Percentiles rank a stretch among this genome's conserved stretches.
Conservation (phyloP, 2,329 filamentous ascomycete genomes). For the Fusarium palustre region DNA sequence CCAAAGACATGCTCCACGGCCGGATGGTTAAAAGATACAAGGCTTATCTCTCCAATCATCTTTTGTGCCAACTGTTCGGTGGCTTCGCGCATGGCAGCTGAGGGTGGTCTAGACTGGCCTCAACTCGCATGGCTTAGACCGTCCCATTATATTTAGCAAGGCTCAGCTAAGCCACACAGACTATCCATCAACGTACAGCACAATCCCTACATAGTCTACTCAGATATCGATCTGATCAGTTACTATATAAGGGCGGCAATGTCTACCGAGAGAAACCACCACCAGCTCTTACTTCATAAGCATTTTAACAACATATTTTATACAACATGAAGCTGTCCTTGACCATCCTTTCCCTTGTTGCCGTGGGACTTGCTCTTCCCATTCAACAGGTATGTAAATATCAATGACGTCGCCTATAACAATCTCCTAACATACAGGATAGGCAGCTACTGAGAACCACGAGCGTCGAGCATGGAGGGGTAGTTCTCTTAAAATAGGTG, state of each 20-base stretch:
- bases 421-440: background rate
- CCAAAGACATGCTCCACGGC: background rate
- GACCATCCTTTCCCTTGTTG: background rate
- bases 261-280: too few species aligned
- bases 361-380: background rate
- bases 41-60: background rate
- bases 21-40: rapidly evolving
- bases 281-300: background rate
- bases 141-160: too few species aligned
- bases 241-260: background rate
- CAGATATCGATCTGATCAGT: background rate
- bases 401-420: too few species aligned
- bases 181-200: background rate
- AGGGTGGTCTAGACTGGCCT: background rate
- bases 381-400: background rate
- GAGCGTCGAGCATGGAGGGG: too few species aligned
- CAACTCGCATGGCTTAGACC: background rate
- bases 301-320: background rate
- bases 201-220: rapidly evolving
- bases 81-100: background rate
- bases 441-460: background rate
- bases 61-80: background rate
- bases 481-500: too few species aligned
- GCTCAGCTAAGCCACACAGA: background rate
- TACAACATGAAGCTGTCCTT: background rate